Conservation (phyloP, 768 basidiomycete species). For the Gymnopilus dilepis region DNA sequence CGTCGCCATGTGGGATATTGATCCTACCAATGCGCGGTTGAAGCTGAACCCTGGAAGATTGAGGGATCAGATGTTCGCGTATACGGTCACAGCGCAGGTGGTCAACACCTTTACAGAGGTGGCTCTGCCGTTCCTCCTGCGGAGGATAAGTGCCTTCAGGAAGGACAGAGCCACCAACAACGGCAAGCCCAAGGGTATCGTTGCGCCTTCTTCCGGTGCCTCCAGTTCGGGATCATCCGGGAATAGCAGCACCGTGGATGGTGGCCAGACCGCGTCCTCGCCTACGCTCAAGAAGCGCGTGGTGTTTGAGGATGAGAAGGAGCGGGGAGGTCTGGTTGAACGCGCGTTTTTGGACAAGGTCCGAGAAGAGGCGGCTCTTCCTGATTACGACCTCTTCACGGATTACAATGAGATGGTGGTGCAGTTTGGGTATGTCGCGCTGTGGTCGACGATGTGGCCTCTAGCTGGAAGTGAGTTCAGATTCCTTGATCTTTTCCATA, state of each 20-base stretch:
- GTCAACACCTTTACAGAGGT: slow-evolving; percentile 80
- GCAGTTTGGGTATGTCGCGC: slow-evolving; percentile 90
- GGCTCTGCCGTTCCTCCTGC: slow-evolving; percentile 77
- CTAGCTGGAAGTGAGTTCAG: slow-evolving; percentile 75
- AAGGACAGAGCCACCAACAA: slow-evolving; percentile 39
- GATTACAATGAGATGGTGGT: slow-evolving; percentile 98
- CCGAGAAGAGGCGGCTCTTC: slow-evolving; percentile 75
- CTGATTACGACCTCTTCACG: slow-evolving; percentile 79
- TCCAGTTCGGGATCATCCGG: not conserved
- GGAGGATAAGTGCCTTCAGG: slow-evolving; percentile 58
- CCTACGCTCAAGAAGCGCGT: slow-evolving; percentile 63
- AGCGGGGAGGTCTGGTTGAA: slow-evolving; percentile 65
- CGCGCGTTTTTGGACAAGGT: slow-evolving; percentile 81
- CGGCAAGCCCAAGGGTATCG: slow-evolving; percentile 6
- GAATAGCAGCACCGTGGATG: not conserved
- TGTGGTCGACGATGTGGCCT: slow-evolving; percentile 97
- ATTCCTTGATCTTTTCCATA: not conserved
- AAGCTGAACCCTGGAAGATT: slow-evolving; percentile 75
- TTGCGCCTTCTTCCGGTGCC: not conserved
- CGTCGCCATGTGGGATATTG: slow-evolving; percentile 54
- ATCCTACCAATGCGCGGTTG: slow-evolving; percentile 51
- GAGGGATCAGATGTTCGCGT: slow-evolving; percentile 93
- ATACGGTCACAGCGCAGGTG: slow-evolving; percentile 87
- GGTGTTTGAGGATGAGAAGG: slow-evolving; percentile 72
- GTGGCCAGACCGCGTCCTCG: not conserved